phyloP scores from a whole-genome alignment of 345 rosid genomes.

The Camelina sativa region DNA sequence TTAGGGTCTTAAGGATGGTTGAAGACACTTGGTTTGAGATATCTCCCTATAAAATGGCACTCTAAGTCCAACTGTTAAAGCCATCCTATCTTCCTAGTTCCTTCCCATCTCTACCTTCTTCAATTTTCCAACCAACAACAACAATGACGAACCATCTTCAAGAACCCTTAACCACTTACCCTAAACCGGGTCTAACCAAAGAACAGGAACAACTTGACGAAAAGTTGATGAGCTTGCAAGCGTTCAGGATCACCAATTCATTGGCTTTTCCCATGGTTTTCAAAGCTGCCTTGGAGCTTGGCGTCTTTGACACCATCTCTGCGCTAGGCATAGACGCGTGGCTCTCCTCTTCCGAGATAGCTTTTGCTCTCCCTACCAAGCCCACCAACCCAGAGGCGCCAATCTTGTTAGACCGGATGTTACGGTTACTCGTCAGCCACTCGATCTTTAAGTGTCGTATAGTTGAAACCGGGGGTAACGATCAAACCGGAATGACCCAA shows the following conservation, averaged over 20 bases:
- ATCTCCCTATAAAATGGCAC: not conserved
- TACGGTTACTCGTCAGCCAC: slow-evolving; percentile 49
- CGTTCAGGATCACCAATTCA: not conserved
- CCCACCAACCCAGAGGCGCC: slow-evolving; percentile 46
- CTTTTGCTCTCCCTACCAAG: slow-evolving; percentile 31
- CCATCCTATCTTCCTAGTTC: not conserved
- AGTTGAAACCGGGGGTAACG: not conserved
- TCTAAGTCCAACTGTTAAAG: not conserved
- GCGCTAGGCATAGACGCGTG: slow-evolving; percentile 15
- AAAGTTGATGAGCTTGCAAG: slow-evolving; percentile 3
- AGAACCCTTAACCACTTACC: not conserved
- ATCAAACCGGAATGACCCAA: not conserved
- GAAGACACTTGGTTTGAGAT: too few relatives aligned
- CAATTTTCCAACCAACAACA: not conserved
- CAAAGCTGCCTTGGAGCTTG: slow-evolving; percentile 52
- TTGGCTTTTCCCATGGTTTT: slow-evolving; percentile 52
- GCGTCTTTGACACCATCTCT: slow-evolving; percentile 49
- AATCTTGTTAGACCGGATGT: slow-evolving; percentile 51
- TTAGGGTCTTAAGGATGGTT: too few relatives aligned
- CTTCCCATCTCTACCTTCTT: slow-evolving; percentile 6
- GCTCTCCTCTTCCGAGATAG: slow-evolving; percentile 52
- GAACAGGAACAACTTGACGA: not conserved
- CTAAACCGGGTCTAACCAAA: not conserved
- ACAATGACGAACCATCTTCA: not conserved
- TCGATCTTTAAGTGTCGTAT: slow-evolving; percentile 5